Conservation (phyloP, 352 stramenopile species). For the Phytophthora litchii region DNA sequence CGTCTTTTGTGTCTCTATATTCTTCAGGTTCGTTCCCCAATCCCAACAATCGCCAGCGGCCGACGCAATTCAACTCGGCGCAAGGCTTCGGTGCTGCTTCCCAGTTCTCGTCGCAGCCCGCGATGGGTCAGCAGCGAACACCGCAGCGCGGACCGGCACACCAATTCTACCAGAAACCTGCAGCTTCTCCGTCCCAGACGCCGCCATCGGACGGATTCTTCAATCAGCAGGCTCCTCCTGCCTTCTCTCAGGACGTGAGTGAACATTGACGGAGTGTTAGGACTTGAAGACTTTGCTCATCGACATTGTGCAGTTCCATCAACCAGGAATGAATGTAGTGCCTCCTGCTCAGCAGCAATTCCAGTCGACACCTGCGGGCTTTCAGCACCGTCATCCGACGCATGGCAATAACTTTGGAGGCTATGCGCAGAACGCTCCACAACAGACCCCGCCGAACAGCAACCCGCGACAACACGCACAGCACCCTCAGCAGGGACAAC, state of each 20-base stretch:
- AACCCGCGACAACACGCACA: conserved; percentile 33
- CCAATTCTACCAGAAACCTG: conserved; percentile 57
- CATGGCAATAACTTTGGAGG: conserved; percentile 38
- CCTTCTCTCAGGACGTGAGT: conserved; percentile 47
- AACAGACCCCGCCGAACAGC: conserved; percentile 31
- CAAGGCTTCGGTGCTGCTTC: conserved; percentile 29
- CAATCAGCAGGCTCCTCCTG: conserved; percentile 27
- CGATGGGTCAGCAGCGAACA: conserved; percentile 40
- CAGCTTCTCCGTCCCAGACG: not conserved
- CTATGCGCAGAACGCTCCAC: conserved; percentile 24
- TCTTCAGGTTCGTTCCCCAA: conserved; percentile 66
- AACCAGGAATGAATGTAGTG: conserved; percentile 27
- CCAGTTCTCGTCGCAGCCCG: conserved; percentile 44
- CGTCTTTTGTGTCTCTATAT: not conserved
- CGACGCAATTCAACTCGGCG: conserved; percentile 32
- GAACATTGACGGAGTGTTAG: not conserved
- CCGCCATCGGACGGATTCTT: conserved; percentile 38
- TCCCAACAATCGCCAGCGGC: conserved; percentile 54
- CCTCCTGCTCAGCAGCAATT: conserved; percentile 47
- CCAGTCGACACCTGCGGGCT: conserved; percentile 32
- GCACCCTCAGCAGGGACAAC: conserved; percentile 34
- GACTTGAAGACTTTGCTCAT: not conserved
- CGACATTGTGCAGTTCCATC: conserved; percentile 37
- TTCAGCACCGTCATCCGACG: conserved; percentile 39
- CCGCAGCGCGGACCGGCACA: conserved; percentile 51